A percentile compares a stretch with the other conserved stretches of the same genome.
phyloP scores from a whole-genome alignment of 2,329 filamentous ascomycete species.

The Neonectria sp. region DNA sequence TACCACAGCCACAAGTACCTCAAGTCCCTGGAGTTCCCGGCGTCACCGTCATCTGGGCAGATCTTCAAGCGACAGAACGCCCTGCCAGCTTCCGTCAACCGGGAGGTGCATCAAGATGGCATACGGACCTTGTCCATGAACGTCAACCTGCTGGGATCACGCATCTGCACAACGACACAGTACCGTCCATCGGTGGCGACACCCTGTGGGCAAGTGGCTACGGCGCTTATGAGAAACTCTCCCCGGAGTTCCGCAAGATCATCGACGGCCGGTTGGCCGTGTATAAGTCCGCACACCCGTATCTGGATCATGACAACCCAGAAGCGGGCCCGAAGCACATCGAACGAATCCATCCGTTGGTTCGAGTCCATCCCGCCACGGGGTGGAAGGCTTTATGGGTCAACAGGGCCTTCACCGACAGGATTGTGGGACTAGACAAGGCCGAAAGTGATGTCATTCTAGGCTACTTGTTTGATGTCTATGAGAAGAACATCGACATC shows the following conservation, averaged over 20 bases:
- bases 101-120: conserved; percentile 78
- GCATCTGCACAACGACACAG: conserved; percentile 78
- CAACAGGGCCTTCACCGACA: conserved; percentile 77
- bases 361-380: conserved; percentile 79
- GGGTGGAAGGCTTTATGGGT: conserved; percentile 84
- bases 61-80: conserved; percentile 73
- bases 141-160: conserved; percentile 79
- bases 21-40: conserved; percentile 78
- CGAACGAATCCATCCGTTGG: conserved; percentile 78
- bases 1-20: conserved; percentile 75
- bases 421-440: conserved; percentile 78
- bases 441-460: conserved; percentile 79
- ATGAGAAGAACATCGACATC: conserved; percentile 79
- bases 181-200: conserved; percentile 77
- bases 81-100: conserved; percentile 75
- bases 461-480: conserved; percentile 77
- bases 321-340: conserved; percentile 74
- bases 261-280: conserved; percentile 78
- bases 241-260: conserved; percentile 77
- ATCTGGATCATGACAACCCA: conserved; percentile 75
- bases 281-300: conserved; percentile 76
- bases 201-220: conserved; percentile 82
- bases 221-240: conserved; percentile 80
- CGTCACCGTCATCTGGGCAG: conserved; percentile 80
- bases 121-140: conserved; percentile 80